A percentile compares a stretch with the other conserved stretches of the same genome.
Evolutionary conservation across 208 protist genomes (phyloP).

Genomic region (Jaenimonas drosophilae): DNA sequence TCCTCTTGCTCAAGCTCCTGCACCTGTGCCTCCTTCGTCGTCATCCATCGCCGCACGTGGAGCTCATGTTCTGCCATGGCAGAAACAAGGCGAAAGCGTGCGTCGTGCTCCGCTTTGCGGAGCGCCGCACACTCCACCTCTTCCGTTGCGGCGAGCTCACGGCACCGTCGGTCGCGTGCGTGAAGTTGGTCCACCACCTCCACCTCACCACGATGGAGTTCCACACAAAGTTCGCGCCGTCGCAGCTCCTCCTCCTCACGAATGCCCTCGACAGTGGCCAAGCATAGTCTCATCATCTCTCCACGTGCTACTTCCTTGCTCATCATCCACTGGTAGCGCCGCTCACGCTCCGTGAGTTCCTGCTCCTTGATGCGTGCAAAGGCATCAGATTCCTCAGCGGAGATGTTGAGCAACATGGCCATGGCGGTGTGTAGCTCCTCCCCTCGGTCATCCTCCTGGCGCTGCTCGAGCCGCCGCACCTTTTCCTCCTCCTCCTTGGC

Average conservation of each 20-base stretch:
- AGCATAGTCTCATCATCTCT: conserved; percentile 5
- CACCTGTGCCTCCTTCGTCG: conserved; percentile 10
- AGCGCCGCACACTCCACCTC: conserved; percentile 10
- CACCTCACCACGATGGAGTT: no score
- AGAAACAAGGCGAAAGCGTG: conserved; percentile 29
- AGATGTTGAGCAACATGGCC: conserved; percentile 17
- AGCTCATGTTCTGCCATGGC: conserved; percentile 35
- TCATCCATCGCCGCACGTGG: conserved; percentile 21
- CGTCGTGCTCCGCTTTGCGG: conserved; percentile 28
- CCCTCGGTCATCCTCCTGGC: conserved; percentile 5
- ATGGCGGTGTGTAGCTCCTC: conserved; percentile 12
- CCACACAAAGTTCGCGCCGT: no score
- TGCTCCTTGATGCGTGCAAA: conserved; percentile 11
- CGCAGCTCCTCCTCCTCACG: conserved; percentile 15
- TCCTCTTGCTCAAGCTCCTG: conserved; percentile 10
- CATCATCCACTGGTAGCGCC: conserved; percentile 21
- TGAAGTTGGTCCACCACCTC: conserved; percentile 16
- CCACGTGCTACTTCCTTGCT: conserved; percentile 12
- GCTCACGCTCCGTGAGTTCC: conserved; percentile 30
- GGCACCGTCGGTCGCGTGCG: conserved; percentile 11
- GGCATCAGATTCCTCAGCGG: conserved; percentile 19
- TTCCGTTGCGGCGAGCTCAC: conserved; percentile 12
- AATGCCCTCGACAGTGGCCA: conserved; percentile 7
- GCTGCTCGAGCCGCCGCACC: conserved; percentile 3
- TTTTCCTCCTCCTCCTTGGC: conserved; percentile 15